Evolutionary conservation across 352 stramenopile genomes (phyloP), one percentile per base, ranked within the genome.

Genomic region (Elongisporangium undulatum): DNA sequence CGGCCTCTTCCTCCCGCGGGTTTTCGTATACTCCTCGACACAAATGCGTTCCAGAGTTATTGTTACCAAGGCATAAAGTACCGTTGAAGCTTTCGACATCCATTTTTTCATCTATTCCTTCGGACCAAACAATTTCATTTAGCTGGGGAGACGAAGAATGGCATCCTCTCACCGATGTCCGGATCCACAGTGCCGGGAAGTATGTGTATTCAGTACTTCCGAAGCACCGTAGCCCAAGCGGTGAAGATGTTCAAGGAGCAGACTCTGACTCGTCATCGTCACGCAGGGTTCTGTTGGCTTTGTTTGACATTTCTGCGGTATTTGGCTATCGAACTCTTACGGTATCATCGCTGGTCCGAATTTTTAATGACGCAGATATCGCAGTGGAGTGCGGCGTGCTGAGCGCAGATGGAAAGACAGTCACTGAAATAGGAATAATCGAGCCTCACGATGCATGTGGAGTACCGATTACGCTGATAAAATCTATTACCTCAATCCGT

Each of bases 81-180:
- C 76, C 85, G 16, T 61, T 95, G 0, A 85, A 92, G 62, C 41
- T 95, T n/a, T 75, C 82, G 1, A 85, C 78, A 2, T 74, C 76
- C 1, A 85, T 89, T 21, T 87, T 87, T 54, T 71, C 83, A 24
- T 85, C 83, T 0, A 58, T 93, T 12, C 72, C 74, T 26, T 78
- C 83, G 5, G 83, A 95, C 38, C 82, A 93, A 57, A 87, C 79
- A 0, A 66, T 95, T 16, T 87, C 80, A 4, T 92, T 95, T 41
- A 85, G 68, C 53, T 93, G 76, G 78, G 79, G 72, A 16, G 64
- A 92, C 20, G 77, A 79, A 13, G 63, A 76, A 4, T 95, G 85
- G 85, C 66, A 90, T 53, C 84, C 85, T 2, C 51, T 95, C 0
- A 92, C 77, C 4, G 81, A 93, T 29, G 78, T 95, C 19, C 78